phyloP scores from a whole-genome alignment of 1,284 basidiomycete species.

The Malassezia yamatoensis region DNA sequence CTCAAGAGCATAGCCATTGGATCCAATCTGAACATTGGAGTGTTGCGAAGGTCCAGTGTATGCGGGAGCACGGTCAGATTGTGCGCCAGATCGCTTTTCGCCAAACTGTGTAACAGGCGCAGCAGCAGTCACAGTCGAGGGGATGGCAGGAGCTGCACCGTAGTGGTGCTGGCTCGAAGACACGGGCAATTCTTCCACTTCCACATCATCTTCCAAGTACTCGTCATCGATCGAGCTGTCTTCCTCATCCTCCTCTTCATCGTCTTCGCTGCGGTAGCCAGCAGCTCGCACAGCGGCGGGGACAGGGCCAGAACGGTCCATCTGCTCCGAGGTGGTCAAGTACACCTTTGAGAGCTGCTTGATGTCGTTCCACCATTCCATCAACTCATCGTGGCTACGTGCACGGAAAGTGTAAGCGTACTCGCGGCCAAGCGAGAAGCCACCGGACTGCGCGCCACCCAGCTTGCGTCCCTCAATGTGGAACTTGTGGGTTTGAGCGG shows the following conservation, averaged over 20 bases:
- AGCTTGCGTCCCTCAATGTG: slow-evolving; percentile 89
- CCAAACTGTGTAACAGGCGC: slow-evolving; percentile 27
- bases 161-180: slow-evolving; percentile 6
- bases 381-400: slow-evolving; percentile 86
- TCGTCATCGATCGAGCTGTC: slow-evolving; percentile 51
- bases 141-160: slow-evolving; percentile 29
- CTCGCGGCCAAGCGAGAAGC: slow-evolving; percentile 54
- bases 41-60: slow-evolving; percentile 44
- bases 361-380: slow-evolving; percentile 99
- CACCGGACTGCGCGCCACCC: slow-evolving; percentile 57
- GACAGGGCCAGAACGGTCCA: slow-evolving; percentile 85
- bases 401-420: slow-evolving; percentile 83
- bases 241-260: slow-evolving; percentile 60
- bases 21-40: slow-evolving; percentile 54
- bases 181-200: slow-evolving; percentile 6
- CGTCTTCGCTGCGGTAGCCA: slow-evolving; percentile 58
- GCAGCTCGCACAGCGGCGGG: slow-evolving; percentile 80
- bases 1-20: slow-evolving; percentile 51
- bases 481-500: slow-evolving; percentile 80
- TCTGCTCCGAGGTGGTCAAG: slow-evolving; percentile 83
- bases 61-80: slow-evolving; percentile 42
- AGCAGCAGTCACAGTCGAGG: slow-evolving; percentile 26
- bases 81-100: slow-evolving; percentile 11
- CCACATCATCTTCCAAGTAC: slow-evolving; percentile 14
- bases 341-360: slow-evolving; percentile 93